Evolutionary conservation across 2,329 filamentous ascomycete genomes (phyloP), one percentile per base, ranked within the genome.

Genomic region (Colletotrichum sp.): DNA sequence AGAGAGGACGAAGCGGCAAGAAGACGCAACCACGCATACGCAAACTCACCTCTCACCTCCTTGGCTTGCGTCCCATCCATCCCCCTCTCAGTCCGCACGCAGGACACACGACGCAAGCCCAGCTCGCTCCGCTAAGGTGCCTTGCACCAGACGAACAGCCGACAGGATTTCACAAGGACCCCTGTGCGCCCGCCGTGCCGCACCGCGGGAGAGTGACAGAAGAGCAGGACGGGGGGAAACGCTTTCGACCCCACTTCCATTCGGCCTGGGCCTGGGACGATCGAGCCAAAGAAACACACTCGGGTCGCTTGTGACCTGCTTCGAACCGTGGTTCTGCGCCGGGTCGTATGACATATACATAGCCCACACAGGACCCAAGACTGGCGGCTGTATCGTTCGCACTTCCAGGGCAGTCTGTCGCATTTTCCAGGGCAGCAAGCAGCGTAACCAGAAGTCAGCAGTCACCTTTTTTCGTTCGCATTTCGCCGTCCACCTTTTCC

Each of bases 291-390:
- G 22, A 52, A 27, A 72, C 32, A 36, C 34, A 58, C 55, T 48
- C 18, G 43, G 58, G 58, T 71, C 48, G 71, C 60, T 74, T 61
- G 58, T 48, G 66, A 36, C 58, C 43, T 66, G 52, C 66, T 58
- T 39, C 30, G 34, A 25, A 15, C 55, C 43, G 48, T 48, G 30
- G 48, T 72, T 62, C 36, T 48, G 70, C 55, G 52, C 60, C 55
- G 62, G 43, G 43, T 72, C 64, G 70, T 73, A 75, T 73, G 70
- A 65, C 70, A 75, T 58, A 75, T 72, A 75, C 73, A 73, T 68
- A 73, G 34, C 62, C 55, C 69, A 30, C 58, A 28, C 58, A 34
- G n/a, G 48, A 52, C 69, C 73, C 73, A 64, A 72, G 64, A 60
- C 69, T 22, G 55, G 43, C 61, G 16, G 34, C 6, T 43, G 66